Conservation (phyloP, 805 yeast genomes). For the Yarrowia sp. region DNA sequence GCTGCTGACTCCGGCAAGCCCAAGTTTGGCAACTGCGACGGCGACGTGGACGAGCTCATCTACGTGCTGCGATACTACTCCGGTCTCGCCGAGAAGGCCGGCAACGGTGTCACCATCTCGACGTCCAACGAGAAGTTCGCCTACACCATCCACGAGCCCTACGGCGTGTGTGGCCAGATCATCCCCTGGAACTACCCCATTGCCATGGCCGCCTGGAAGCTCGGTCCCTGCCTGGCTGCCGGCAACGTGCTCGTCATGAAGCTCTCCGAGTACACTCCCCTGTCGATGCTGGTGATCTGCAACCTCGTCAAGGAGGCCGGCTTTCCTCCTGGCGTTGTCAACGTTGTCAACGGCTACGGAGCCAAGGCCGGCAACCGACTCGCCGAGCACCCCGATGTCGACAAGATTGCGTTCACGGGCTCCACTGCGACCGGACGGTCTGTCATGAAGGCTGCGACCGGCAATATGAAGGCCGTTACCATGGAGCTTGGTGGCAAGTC, state of each 20-base stretch:
- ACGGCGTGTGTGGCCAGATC: slow-evolving; percentile 94
- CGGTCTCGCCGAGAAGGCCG: slow-evolving; percentile 87
- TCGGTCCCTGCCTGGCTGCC: slow-evolving; percentile 88
- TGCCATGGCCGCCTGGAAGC: slow-evolving; percentile 91
- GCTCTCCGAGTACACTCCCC: slow-evolving; percentile 89
- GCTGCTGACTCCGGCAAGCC: slow-evolving; percentile 90
- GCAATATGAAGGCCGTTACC: slow-evolving; percentile 84
- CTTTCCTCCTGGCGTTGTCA: slow-evolving; percentile 86
- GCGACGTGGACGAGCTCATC: slow-evolving; percentile 70
- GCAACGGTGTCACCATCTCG: slow-evolving; percentile 65
- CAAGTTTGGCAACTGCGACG: slow-evolving; percentile 53
- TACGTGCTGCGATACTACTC: slow-evolving; percentile 78
- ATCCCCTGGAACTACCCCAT: slow-evolving; percentile 98
- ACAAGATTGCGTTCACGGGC: slow-evolving; percentile 93
- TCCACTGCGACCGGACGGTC: slow-evolving; percentile 86
- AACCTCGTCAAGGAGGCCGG: slow-evolving; percentile 75
- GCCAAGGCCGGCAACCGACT: slow-evolving; percentile 79
- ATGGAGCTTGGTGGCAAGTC: slow-evolving; percentile 97
- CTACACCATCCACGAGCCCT: slow-evolving; percentile 82
- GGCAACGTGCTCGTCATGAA: slow-evolving; percentile 87
- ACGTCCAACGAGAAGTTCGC: slow-evolving; percentile 71
- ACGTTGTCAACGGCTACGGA: slow-evolving; percentile 85
- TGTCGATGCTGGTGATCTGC: slow-evolving; percentile 77
- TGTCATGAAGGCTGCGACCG: slow-evolving; percentile 79
- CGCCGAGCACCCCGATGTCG: slow-evolving; percentile 72